Percentiles rank a stretch among this genome's conserved stretches.
phyloP scores from a whole-genome alignment of 108 stramenopile species.

The Nannochloropsis gaditana region DNA sequence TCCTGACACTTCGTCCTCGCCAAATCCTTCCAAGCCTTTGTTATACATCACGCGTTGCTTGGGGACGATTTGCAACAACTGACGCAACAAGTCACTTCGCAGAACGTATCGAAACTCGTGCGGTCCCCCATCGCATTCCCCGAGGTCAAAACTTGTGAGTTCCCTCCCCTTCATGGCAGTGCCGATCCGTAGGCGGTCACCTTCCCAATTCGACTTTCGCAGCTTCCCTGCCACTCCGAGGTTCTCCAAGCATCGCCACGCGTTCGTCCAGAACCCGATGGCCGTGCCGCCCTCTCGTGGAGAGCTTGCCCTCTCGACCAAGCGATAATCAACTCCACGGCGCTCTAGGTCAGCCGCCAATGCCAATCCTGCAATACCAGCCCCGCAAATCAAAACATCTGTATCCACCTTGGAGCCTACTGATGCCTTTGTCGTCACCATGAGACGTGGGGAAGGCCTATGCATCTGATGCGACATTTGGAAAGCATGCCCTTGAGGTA shows the following conservation, averaged over 20 bases:
- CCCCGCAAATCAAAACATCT: neutral
- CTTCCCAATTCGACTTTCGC: neutral
- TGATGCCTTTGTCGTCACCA: too few relatives aligned
- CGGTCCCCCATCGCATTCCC: constrained; percentile 11
- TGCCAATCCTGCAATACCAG: neutral
- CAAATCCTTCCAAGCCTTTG: neutral
- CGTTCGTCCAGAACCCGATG: neutral
- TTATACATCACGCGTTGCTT: neutral
- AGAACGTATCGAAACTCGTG: neutral
- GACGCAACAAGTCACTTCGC: constrained; percentile 12
- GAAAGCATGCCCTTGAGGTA: too few relatives aligned
- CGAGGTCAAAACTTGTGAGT: constrained; percentile 11
- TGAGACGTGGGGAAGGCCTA: too few relatives aligned
- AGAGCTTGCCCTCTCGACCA: constrained; percentile 4
- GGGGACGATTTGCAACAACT: neutral
- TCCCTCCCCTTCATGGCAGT: neutral
- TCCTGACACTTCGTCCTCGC: neutral
- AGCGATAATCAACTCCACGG: constrained; percentile 6
- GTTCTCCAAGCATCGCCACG: neutral
- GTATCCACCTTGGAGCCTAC: neutral
- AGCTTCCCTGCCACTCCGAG: neutral
- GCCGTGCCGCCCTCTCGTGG: neutral
- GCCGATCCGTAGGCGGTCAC: neutral
- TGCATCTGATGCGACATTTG: too few relatives aligned
- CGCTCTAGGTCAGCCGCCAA: neutral